phyloP scores from a whole-genome alignment of 208 protist species.

The Trypanosoma rangeli region DNA sequence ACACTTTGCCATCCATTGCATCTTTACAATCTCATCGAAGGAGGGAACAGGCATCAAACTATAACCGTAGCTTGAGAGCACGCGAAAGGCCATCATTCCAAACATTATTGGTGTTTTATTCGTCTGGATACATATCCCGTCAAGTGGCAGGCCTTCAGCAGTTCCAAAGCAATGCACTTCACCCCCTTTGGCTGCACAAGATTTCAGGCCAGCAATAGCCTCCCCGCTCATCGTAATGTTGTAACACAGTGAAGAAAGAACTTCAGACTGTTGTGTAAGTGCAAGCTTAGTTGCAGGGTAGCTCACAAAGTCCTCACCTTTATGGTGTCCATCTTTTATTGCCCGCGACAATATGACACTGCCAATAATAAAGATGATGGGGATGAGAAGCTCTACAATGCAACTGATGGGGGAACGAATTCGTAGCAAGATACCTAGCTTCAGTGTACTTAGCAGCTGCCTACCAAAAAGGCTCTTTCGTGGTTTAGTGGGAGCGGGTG shows the following conservation, averaged over 20 bases:
- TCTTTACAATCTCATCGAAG: conserved; percentile 50
- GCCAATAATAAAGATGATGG: conserved; percentile 64
- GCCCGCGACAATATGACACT: conserved; percentile 33
- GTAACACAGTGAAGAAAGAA: conserved; percentile 19
- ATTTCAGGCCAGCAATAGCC: conserved; percentile 12
- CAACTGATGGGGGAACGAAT: conserved; percentile 42
- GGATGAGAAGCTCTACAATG: conserved; percentile 50
- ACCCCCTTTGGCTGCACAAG: conserved; percentile 30
- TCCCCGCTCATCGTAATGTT: conserved; percentile 5
- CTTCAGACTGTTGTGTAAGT: background rate
- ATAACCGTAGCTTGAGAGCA: conserved; percentile 1
- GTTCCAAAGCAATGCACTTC: background rate
- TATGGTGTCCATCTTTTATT: conserved; percentile 4
- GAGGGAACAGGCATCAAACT: conserved; percentile 26
- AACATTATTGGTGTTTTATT: background rate
- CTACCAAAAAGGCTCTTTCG: conserved; percentile 28
- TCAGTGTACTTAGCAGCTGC: conserved; percentile 55
- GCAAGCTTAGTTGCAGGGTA: background rate
- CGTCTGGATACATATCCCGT: conserved; percentile 18
- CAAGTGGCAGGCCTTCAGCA: conserved; percentile 4
- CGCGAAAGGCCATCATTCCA: background rate
- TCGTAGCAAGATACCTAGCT: conserved; percentile 49
- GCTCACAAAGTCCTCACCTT: conserved; percentile 1
- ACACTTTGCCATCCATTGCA: conserved; percentile 50
- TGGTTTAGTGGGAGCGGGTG: background rate